Evolutionary conservation across 805 yeast species (phyloP).

Genomic region (Grigorovia humatica): DNA sequence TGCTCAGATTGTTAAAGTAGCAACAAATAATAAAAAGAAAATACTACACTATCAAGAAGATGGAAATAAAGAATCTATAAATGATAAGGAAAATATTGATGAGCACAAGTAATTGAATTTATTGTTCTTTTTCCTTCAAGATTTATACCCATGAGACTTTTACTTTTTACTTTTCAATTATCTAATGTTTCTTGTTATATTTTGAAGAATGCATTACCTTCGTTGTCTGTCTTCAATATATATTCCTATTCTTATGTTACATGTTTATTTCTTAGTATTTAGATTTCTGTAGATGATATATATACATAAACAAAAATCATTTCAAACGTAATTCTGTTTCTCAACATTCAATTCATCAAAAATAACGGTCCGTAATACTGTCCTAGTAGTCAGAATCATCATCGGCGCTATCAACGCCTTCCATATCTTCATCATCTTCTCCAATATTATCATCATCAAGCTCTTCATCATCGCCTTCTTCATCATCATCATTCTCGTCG

Average conservation of each 20-base stretch:
- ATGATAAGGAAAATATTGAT: neutral
- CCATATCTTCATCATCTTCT: conserved; percentile 1
- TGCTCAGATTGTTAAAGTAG: conserved; percentile 62
- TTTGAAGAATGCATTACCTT: neutral
- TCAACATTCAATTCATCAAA: no score
- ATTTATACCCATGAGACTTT: neutral
- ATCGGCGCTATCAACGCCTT: neutral
- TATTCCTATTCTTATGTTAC: neutral
- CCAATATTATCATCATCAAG: conserved; percentile 9
- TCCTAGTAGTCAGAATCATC: neutral
- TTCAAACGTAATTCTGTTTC: neutral
- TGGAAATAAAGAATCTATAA: neutral
- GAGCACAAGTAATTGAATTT: neutral
- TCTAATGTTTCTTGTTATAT: neutral
- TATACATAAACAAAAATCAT: no score
- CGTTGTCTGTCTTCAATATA: neutral
- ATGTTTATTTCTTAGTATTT: no score
- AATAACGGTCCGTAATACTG: no score
- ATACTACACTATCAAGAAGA: conserved; percentile 11
- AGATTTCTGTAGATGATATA: neutral
- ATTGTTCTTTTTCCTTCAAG: no score
- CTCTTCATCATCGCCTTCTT: conserved; percentile 9
- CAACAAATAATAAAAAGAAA: conserved; percentile 45
- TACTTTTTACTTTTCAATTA: neutral
- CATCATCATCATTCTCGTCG: conserved; percentile 8